These are phyloP conservation scores for Geranium brycei DNA, from an alignment of 345 rosid genomes.

Conservation along the genomic window DNA sequence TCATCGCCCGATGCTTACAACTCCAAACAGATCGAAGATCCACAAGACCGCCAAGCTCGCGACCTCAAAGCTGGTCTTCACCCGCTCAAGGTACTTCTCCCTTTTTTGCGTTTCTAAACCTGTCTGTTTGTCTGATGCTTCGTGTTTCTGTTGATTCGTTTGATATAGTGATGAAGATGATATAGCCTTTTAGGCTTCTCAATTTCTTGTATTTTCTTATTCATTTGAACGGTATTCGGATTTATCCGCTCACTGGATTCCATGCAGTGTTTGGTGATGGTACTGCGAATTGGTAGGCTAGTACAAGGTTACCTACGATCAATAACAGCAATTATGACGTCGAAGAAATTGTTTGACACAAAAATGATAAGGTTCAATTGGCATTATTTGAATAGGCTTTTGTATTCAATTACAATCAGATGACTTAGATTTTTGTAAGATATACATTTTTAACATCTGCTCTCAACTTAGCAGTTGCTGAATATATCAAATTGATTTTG, in stretches of 20 bases:
- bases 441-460: no score
- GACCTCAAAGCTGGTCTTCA: constrained; percentile 77
- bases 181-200: background rate
- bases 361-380: no score
- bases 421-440: no score
- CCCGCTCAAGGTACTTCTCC: constrained; percentile 62
- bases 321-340: no score
- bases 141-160: no score
- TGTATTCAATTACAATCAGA: no score
- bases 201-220: background rate
- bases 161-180: background rate
- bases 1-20: constrained; percentile 4
- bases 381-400: no score
- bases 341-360: no score
- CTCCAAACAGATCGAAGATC: constrained; percentile 10
- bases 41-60: constrained; percentile 57
- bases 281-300: background rate
- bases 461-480: no score
- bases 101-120: background rate
- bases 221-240: background rate
- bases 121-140: background rate
- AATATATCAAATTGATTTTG: no score
- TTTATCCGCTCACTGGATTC: no score
- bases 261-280: background rate
- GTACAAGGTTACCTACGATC: no score